Evolutionary conservation across 192 early-diverging fungal species (phyloP), one percentile per base, ranked within the genome.

Genomic region (Powellomyces hirtus): DNA sequence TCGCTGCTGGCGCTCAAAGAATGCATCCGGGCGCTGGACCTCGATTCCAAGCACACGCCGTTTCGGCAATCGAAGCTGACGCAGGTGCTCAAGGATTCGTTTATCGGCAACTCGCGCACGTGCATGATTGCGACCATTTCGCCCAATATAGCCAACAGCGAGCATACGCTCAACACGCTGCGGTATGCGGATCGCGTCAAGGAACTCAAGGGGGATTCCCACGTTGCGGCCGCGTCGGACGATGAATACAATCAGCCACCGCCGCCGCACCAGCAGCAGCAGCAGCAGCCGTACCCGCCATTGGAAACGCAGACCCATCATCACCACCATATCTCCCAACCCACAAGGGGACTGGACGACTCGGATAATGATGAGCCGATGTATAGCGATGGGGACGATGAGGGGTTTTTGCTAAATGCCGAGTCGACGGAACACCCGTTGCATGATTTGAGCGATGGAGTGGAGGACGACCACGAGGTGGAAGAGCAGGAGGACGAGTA

Each of bases 121-220:
- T 99, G 96, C 72, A 99, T 99, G 97, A 90, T 99, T 66, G 97
- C 97, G 1, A 99, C 94, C 4, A 89, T 99, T 36, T 96, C 96
- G 24, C 96, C 97, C 18, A 94, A 94, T 40, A 89, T 90, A n/a
- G 82, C 88, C 20, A 99, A 96, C 78, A 91, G 87, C 66, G 97
- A 99, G 62, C 94, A 99, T 72, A 93, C 94, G 0, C 78, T 99
- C 22, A 99, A 99, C 67, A 99, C 97, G 0, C 79, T 99, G 42
- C 87, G 96, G 31, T 99, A 99, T 72, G 94, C 97, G 14, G 96
- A 98, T 70, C 85, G 95, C 50, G 85, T 87, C 10, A 87, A 87
- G 52, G 85, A 87, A 62, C 57, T 87, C 42, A 84, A 85, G 67
- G 78, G 79, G 3, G 77, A 76, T 44, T 62, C 56, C 29, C 64